phyloP scores from a whole-genome alignment of 1,139 yeast genomes.

The Debaryomyces nepalensis region DNA sequence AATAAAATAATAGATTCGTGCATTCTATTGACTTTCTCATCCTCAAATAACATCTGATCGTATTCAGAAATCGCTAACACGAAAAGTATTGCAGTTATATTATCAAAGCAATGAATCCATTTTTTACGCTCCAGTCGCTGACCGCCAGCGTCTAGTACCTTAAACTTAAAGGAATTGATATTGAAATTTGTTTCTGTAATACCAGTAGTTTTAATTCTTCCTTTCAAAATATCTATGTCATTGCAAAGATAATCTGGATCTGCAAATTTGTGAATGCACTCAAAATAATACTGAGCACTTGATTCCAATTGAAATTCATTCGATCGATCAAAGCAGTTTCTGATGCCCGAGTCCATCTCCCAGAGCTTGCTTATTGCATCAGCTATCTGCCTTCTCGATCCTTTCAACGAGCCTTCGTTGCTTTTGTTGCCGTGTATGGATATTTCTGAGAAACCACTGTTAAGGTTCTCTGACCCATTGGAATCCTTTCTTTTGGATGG shows the following conservation, averaged over 20 bases:
- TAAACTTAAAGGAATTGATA: constrained; percentile 68
- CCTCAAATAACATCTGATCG: constrained; percentile 91
- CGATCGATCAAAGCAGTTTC: constrained; percentile 60
- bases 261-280: constrained; percentile 65
- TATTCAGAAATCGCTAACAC: constrained; percentile 94
- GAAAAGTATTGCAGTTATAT: constrained; percentile 85
- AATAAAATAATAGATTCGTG: constrained; percentile 86
- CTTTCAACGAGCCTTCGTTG: constrained; percentile 3
- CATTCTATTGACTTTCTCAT: constrained; percentile 86
- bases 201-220: constrained; percentile 95
- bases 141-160: constrained; percentile 95
- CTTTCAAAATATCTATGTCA: constrained; percentile 84
- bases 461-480: constrained; percentile 15
- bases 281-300: constrained; percentile 78
- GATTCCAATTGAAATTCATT: constrained; percentile 85
- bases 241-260: constrained; percentile 68
- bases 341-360: constrained; percentile 70
- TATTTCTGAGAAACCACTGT: constrained; percentile 16
- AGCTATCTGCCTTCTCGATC: constrained; percentile 52
- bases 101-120: constrained; percentile 96
- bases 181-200: constrained; percentile 85
- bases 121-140: constrained; percentile 92
- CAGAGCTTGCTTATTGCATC: constrained; percentile 70
- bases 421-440: constrained; percentile 2
- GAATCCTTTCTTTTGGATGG: constrained; percentile 9